Evolutionary conservation across 2,329 filamentous ascomycete genomes (phyloP).

Genomic region (Chaetomium globosum): DNA sequence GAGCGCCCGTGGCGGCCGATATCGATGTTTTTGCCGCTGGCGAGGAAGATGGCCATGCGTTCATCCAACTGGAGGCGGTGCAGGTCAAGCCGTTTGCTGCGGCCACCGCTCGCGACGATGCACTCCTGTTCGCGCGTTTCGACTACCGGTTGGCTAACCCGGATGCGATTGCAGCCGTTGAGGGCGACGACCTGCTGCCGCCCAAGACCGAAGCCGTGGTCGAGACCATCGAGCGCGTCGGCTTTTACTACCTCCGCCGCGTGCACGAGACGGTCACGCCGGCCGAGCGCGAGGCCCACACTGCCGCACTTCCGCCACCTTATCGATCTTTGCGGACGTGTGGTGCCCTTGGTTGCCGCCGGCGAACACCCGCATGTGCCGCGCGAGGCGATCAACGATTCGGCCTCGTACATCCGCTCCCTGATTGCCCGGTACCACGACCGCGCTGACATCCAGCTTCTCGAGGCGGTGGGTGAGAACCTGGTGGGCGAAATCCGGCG

Average conservation of each 20-base stretch:
- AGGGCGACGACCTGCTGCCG: neutral
- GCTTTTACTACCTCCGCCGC: conserved; percentile 1
- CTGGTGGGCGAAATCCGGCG: conserved; percentile 2
- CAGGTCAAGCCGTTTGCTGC: conserved; percentile 1
- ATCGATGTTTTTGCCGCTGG: conserved; percentile 3
- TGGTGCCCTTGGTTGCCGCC: neutral
- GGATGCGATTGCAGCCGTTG: neutral
- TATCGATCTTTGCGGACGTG: neutral
- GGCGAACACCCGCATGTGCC: neutral
- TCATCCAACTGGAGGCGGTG: conserved; percentile 5
- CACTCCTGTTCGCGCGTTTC: neutral
- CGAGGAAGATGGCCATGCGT: neutral
- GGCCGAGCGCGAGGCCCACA: neutral
- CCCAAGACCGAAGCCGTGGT: neutral
- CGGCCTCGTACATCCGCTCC: conserved; percentile 29
- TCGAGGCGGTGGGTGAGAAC: conserved; percentile 32
- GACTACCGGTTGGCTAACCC: neutral
- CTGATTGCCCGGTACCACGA: neutral
- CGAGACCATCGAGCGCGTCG: neutral
- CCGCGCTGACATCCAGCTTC: conserved; percentile 8
- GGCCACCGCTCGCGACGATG: neutral
- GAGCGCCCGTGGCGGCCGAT: neutral
- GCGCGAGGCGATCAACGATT: conserved; percentile 38
- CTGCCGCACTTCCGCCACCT: conserved; percentile 1
- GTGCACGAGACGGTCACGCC: conserved; percentile 1